phyloP scores from a whole-genome alignment of 371 early-diverging fungal species.

The Haplosporangium sp. region DNA sequence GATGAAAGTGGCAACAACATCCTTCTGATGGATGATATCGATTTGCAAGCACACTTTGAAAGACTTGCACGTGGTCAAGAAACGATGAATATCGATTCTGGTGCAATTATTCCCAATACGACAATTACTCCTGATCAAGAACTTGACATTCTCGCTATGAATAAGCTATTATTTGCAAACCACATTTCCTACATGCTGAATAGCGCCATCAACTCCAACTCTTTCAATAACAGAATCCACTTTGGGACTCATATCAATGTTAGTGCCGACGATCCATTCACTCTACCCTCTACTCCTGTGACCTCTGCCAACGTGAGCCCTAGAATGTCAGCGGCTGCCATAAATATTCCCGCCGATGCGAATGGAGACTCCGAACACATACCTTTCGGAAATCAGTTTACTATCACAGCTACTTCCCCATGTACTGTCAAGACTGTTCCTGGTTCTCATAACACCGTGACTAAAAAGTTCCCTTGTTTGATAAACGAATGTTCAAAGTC shows the following conservation, averaged over 20 bases:
- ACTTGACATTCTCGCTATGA: constrained; percentile 29
- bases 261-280: constrained; percentile 35
- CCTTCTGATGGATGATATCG: constrained; percentile 25
- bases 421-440: not conserved
- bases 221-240: constrained; percentile 43
- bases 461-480: constrained; percentile 32
- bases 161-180: constrained; percentile 39
- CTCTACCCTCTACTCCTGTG: constrained; percentile 29
- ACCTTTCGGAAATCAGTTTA: not conserved
- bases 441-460: not conserved
- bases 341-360: constrained; percentile 11
- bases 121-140: constrained; percentile 4
- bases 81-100: constrained; percentile 15
- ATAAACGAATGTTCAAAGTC: constrained; percentile 27
- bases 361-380: not conserved
- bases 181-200: constrained; percentile 25
- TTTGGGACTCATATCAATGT: constrained; percentile 55
- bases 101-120: not conserved
- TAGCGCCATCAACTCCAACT: not conserved
- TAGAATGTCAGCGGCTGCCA: constrained; percentile 10
- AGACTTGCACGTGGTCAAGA: constrained; percentile 16
- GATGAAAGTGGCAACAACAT: constrained; percentile 5
- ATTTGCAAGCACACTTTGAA: constrained; percentile 25
- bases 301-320: constrained; percentile 49
- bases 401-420: not conserved